Evolutionary conservation across 805 yeast genomes (phyloP).

Genomic region (Osmozyma mogii): DNA sequence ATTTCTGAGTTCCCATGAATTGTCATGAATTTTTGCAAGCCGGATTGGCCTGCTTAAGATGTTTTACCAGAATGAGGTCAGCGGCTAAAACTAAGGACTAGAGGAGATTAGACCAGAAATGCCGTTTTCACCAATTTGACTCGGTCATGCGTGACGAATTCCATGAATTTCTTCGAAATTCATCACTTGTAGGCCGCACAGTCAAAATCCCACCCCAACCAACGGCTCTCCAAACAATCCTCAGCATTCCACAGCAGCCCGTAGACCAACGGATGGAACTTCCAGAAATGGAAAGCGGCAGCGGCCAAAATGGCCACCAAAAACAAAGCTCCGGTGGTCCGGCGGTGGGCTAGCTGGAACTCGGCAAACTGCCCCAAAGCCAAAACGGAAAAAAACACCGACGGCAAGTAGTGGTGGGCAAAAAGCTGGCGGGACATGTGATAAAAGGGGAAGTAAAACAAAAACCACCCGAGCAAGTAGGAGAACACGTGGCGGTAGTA

Average conservation of each 20-base stretch:
- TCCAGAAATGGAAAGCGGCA: constrained; percentile 18
- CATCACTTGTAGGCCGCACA: constrained; percentile 28
- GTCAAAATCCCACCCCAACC: constrained; percentile 38
- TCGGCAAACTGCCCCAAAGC: constrained; percentile 39
- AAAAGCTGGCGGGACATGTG: constrained; percentile 30
- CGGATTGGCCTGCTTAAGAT: no score
- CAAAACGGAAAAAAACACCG: constrained; percentile 43
- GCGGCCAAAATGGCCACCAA: constrained; percentile 13
- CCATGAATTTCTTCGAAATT: no score
- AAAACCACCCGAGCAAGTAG: constrained; percentile 46
- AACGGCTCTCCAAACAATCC: constrained; percentile 28
- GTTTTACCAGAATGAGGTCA: no score
- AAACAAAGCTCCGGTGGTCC: constrained; percentile 17
- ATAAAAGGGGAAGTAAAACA: constrained; percentile 53
- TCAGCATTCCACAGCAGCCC: constrained; percentile 39
- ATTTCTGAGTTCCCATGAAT: no score
- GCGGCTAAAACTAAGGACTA: no score
- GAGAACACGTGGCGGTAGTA: constrained; percentile 23
- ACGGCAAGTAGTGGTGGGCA: constrained; percentile 41
- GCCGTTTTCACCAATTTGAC: no score
- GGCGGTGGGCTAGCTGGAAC: constrained; percentile 23
- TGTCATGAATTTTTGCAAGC: no score
- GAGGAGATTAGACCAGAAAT: no score
- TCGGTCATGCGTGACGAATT: no score
- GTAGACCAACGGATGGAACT: constrained; percentile 36